A percentile compares a stretch with the other conserved stretches of the same genome.
Evolutionary conservation across 805 yeast species (phyloP).

Genomic region (Huiozyma naganishii): DNA sequence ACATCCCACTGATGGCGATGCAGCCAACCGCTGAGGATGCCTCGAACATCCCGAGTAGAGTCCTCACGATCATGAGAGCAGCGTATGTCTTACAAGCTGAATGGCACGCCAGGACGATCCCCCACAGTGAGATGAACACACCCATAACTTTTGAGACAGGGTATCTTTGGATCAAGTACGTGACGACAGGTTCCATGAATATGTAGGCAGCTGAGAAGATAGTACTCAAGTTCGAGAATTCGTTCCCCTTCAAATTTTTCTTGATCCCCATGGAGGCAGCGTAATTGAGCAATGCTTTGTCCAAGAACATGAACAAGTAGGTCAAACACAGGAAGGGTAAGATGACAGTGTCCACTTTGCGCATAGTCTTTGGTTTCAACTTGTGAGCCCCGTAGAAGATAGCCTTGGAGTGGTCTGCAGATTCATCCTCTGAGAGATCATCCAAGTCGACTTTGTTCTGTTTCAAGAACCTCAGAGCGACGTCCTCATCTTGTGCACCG

Average conservation of each 20-base stretch:
- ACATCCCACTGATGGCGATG: conserved; percentile 50
- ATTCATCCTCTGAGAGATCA: not conserved
- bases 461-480: conserved; percentile 3
- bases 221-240: conserved; percentile 43
- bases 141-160: conserved; percentile 46
- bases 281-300: conserved; percentile 47
- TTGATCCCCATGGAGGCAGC: conserved; percentile 59
- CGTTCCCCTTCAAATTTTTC: conserved; percentile 35
- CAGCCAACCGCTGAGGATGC: conserved; percentile 47
- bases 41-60: conserved; percentile 45
- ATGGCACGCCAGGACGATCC: conserved; percentile 39
- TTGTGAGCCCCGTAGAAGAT: conserved; percentile 19
- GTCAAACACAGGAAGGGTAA: conserved; percentile 41
- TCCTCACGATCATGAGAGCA: conserved; percentile 43
- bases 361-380: conserved; percentile 13
- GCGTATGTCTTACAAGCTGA: conserved; percentile 44
- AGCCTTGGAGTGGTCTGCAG: not conserved
- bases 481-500: not conserved
- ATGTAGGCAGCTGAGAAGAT: conserved; percentile 45
- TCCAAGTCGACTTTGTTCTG: conserved; percentile 2
- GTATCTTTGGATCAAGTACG: conserved; percentile 37
- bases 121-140: conserved; percentile 41
- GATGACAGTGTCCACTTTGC: conserved; percentile 39
- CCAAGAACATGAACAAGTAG: conserved; percentile 48
- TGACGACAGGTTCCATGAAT: conserved; percentile 42